Conservation (phyloP, 495 filamentous ascomycete genomes). For the Thermothielavioides terrestris region DNA sequence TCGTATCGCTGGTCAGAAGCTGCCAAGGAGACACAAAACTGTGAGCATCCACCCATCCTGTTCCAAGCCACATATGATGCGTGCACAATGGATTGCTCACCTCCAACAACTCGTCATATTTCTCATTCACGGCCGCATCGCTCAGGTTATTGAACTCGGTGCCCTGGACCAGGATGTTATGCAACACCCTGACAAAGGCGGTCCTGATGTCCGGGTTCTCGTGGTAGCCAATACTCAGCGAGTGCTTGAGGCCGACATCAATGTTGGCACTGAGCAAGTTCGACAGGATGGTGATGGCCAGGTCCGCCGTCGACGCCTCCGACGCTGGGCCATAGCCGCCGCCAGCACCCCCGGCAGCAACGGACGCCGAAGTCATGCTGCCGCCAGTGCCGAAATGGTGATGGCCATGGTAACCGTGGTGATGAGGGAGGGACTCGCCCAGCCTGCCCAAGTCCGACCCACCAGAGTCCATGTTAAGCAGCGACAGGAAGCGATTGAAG, state of each 20-base stretch:
- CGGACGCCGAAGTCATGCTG: neutral
- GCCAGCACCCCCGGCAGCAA: neutral
- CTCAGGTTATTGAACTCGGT: slow-evolving; percentile 59
- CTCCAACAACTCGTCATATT: slow-evolving; percentile 53
- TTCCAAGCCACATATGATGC: too few relatives aligned
- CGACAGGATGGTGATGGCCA: slow-evolving; percentile 55
- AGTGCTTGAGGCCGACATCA: slow-evolving; percentile 58
- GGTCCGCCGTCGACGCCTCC: slow-evolving; percentile 41
- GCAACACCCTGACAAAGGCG: slow-evolving; percentile 58
- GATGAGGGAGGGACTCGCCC: slow-evolving; percentile 6
- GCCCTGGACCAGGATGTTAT: slow-evolving; percentile 58
- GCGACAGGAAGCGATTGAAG: slow-evolving; percentile 53
- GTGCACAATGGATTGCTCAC: too few relatives aligned
- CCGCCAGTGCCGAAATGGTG: slow-evolving; percentile 34
- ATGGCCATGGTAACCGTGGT: neutral
- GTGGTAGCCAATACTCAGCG: slow-evolving; percentile 56
- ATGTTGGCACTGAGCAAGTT: slow-evolving; percentile 61
- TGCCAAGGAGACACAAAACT: slow-evolving; percentile 20
- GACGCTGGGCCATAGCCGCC: neutral
- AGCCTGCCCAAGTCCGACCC: slow-evolving; percentile 33
- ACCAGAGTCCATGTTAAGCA: slow-evolving; percentile 46
- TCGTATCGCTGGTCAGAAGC: slow-evolving; percentile 51
- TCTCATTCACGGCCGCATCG: slow-evolving; percentile 54
- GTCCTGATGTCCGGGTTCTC: slow-evolving; percentile 58
- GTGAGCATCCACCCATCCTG: too few relatives aligned